A percentile compares a stretch with the other conserved stretches of the same genome.
Conservation (phyloP, 1,139 yeast species). For the Yamadazyma jaroonii region DNA sequence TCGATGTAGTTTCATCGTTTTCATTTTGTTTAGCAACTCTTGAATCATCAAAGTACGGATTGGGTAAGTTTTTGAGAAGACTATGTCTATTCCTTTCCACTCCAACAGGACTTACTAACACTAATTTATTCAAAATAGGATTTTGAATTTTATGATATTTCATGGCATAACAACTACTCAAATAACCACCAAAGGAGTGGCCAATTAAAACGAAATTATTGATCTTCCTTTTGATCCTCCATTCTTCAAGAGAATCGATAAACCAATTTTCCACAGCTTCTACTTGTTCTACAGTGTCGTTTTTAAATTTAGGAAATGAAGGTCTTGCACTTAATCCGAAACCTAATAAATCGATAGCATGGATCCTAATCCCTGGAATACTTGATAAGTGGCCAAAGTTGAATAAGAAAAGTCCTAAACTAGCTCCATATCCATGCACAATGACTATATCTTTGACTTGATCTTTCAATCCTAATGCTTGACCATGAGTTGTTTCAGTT, state of each 20-base stretch:
- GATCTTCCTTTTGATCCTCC: slow-evolving; percentile 64
- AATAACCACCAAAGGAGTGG: slow-evolving; percentile 91
- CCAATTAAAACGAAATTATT: slow-evolving; percentile 72
- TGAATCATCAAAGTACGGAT: slow-evolving; percentile 17
- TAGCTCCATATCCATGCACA: slow-evolving; percentile 49
- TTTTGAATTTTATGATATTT: slow-evolving; percentile 48
- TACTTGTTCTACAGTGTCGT: slow-evolving; percentile 28
- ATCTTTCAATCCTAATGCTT: slow-evolving; percentile 11
- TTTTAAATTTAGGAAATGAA: slow-evolving; percentile 31
- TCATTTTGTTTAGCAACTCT: slow-evolving; percentile 31
- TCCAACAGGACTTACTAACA: slow-evolving; percentile 47
- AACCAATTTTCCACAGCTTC: slow-evolving; percentile 69
- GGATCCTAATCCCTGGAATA: slow-evolving; percentile 42
- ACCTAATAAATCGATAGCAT: slow-evolving; percentile 45
- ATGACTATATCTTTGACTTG: slow-evolving; percentile 35
- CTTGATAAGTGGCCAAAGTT: slow-evolving; percentile 38
- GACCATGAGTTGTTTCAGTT: slow-evolving; percentile 4
- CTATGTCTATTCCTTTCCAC: slow-evolving; percentile 38
- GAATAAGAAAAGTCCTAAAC: slow-evolving; percentile 42
- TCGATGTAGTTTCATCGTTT: slow-evolving; percentile 18
- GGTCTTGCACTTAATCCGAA: slow-evolving; percentile 47
- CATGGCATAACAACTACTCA: slow-evolving; percentile 74
- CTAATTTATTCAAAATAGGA: slow-evolving; percentile 37
- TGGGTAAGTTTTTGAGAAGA: slow-evolving; percentile 21
- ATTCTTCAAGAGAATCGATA: slow-evolving; percentile 75